phyloP scores from a whole-genome alignment of 108 stramenopile species.

The Phaeodactylum tricornutum region DNA sequence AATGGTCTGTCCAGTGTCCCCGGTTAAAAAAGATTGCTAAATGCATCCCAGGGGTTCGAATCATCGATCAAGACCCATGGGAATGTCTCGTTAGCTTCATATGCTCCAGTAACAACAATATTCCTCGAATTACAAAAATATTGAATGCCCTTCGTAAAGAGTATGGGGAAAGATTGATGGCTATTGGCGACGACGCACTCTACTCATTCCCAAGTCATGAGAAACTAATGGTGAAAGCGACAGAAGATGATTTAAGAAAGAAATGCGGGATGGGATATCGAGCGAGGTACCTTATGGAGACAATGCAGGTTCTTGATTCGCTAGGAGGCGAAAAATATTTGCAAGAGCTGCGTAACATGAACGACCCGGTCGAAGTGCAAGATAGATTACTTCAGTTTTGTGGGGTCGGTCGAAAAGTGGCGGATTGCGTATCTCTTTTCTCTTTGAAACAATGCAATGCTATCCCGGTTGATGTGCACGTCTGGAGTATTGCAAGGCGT shows the following conservation, averaged over 20 bases:
- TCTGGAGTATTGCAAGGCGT: constrained; percentile 93
- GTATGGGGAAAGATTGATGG: constrained; percentile 65
- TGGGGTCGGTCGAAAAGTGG: constrained; percentile 95
- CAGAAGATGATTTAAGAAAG: constrained; percentile 59
- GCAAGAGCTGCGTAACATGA: constrained; percentile 17
- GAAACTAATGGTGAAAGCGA: constrained; percentile 32
- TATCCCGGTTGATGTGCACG: constrained; percentile 96
- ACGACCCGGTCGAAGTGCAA: constrained; percentile 50
- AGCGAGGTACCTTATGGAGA: constrained; percentile 84
- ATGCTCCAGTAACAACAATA: constrained; percentile 98
- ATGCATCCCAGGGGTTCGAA: constrained; percentile 78
- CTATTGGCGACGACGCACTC: constrained; percentile 20
- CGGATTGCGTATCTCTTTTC: constrained; percentile 98
- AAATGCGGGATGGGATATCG: constrained; percentile 92
- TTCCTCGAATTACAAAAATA: constrained; percentile 92
- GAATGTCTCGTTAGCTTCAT: constrained; percentile 97
- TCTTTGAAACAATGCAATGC: constrained; percentile 75
- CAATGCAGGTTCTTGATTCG: constrained; percentile 36
- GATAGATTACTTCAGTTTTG: constrained; percentile 52
- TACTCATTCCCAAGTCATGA: constrained; percentile 83
- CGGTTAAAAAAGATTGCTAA: constrained; percentile 53
- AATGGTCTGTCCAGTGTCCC: constrained; percentile 59
- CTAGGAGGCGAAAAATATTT: constrained; percentile 61
- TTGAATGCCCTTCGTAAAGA: constrained; percentile 57
- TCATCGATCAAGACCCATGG: constrained; percentile 88